Evolutionary conservation across 2,329 filamentous ascomycete genomes (phyloP).

Genomic region (Aureobasidium sp.): DNA sequence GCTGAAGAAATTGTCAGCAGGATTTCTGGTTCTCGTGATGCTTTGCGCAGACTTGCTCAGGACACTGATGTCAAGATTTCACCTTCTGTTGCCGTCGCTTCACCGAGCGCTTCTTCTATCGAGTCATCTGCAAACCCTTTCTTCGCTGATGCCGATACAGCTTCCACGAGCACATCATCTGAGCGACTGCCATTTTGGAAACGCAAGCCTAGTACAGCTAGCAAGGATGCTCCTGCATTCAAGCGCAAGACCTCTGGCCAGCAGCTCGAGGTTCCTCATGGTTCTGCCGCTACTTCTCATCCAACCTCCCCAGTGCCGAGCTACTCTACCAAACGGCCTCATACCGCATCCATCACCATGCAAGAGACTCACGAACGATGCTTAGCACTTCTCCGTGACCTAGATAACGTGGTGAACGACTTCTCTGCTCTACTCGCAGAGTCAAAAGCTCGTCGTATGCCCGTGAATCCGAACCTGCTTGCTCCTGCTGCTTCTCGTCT

Average conservation of each 20-base stretch:
- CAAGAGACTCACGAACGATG: conserved; percentile 72
- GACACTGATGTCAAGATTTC: conserved; percentile 64
- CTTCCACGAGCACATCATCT: conserved; percentile 8
- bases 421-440: conserved; percentile 70
- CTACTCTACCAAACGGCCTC: conserved; percentile 25
- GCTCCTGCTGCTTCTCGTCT: conserved; percentile 40
- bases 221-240: conserved; percentile 33
- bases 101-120: conserved; percentile 12
- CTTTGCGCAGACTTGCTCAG: conserved; percentile 74
- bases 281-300: conserved; percentile 20
- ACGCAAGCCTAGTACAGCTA: conserved; percentile 60
- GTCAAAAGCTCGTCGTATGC: conserved; percentile 67
- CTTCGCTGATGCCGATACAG: conserved; percentile 24
- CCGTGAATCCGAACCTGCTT: conserved; percentile 14
- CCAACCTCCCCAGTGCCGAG: conserved; percentile 28
- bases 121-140: conserved; percentile 21
- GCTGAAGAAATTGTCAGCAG: conserved; percentile 80
- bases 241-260: conserved; percentile 44
- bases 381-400: conserved; percentile 70
- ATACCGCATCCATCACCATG: conserved; percentile 11
- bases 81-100: conserved; percentile 25
- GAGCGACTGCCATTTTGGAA: conserved; percentile 85
- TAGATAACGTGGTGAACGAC: conserved; percentile 75
- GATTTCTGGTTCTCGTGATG: conserved; percentile 80
- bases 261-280: conserved; percentile 40